Evolutionary conservation across 805 yeast genomes (phyloP), one percentile per base, ranked within the genome.

Genomic region (Wickerhamomyces xylosicus): DNA sequence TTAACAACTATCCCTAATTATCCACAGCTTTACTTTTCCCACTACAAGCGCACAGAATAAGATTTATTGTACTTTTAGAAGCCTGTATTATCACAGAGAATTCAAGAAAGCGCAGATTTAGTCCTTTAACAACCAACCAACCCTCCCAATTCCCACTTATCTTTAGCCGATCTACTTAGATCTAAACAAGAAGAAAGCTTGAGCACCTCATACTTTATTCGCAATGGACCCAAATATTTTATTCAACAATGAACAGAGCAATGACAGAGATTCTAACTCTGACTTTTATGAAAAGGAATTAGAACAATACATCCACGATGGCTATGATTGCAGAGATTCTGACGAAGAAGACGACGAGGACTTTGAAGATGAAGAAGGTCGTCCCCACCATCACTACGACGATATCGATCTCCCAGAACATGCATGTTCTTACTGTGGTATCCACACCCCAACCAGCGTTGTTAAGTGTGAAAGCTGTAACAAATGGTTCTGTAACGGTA

Each of bases 401-500:
- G 34, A 42, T 22, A 19, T 38, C 11, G 27, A 38, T 9, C 41
- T 53, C 2, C 54, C 72, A 0, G 66, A 63, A 10, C 64, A 69
- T 43, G 71, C 76, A 0, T 72, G 78, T 53, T 59, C 72, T 2
- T 87, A 87, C 58, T 87, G 97, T 62, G 92, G 87, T 2, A 66
- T 85, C 20, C 76, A 75, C 43, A 58, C 73, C 9, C 70, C 85
- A 1, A 57, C 72, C 5, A 69, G 80, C 36, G 82, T 86, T 13
- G 82, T 83, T 33, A 77, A 79, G 47, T 89, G 97, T 63, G 72
- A 73, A 42, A 66, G 69, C 5, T 89, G 96, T 59, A 60, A 74
- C 48, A 79, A 77, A 54, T 89, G 96, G 96, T 89, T 89, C 56
- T 89, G 97, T 64, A 89, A 89, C 55, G 72, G 84, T 13, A 74